Evolutionary conservation across 2,329 filamentous ascomycete genomes (phyloP).

Genomic region (Xylariaceae sp.): DNA sequence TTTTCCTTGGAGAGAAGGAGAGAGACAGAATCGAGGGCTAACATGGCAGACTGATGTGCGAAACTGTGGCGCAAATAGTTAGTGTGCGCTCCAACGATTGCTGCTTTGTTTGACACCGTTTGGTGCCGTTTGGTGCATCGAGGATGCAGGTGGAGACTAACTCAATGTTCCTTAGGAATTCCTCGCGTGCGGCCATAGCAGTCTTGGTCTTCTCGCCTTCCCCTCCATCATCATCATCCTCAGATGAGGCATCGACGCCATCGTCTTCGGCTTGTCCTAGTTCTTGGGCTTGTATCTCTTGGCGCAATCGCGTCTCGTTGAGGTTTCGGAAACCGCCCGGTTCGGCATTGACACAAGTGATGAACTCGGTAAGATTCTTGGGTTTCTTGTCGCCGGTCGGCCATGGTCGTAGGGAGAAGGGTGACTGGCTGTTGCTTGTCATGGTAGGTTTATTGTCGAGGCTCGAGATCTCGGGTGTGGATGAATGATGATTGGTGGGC

Average conservation of each 20-base stretch:
- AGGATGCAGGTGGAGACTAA: constrained; percentile 41
- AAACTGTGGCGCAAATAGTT: constrained; percentile 43
- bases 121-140: neutral
- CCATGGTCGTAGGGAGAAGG: constrained; percentile 69
- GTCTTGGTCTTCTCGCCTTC: constrained; percentile 48
- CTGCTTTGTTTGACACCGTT: neutral
- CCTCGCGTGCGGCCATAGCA: constrained; percentile 55
- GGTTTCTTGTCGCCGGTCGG: constrained; percentile 62
- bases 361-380: constrained; percentile 73
- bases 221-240: constrained; percentile 49
- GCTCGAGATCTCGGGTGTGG: neutral
- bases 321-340: constrained; percentile 83
- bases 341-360: constrained; percentile 78
- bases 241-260: constrained; percentile 50
- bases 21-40: constrained; percentile 82
- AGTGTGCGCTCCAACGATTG: constrained; percentile 1
- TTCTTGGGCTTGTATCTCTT: constrained; percentile 64
- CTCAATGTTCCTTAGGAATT: constrained; percentile 65
- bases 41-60: constrained; percentile 65
- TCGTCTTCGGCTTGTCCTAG: constrained; percentile 49
- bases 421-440: constrained; percentile 33
- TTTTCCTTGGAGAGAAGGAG: constrained; percentile 81
- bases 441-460: constrained; percentile 21
- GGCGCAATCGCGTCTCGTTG: constrained; percentile 72
- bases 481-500: neutral